Evolutionary conservation across 345 rosid species (phyloP), one percentile per base, ranked within the genome.

Genomic region (Raphanus sativus): DNA sequence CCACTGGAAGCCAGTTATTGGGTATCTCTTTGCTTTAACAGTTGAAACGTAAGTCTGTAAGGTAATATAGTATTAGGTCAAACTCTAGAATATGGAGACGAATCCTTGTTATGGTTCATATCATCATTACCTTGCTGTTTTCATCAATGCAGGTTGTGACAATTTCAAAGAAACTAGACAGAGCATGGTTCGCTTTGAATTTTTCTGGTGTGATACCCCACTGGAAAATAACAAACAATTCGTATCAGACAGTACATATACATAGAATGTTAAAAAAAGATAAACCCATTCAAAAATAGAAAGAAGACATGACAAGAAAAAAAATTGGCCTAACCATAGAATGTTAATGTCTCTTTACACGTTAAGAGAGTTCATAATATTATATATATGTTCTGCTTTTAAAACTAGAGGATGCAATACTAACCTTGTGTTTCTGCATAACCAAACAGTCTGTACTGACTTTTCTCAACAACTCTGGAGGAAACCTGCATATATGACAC

Each of bases 1-100:
- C 97, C 97, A 94, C 50, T 90, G 98, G 82, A 94, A 92, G 62
- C 86, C 98, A 71, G 92, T 90, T 70, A 94, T 85, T 4, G 98
- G 98, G 74, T 90, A 94, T 80, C 42, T 78, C 73, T 73, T 72
- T 7, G 97, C 92, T 86, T 94, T 86, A 16, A 83, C 89, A 7
- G 97, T 92, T 63, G 98, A 94, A 77, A 94, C 95, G 84, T 92
- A 94, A 17, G 78, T 88, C 97, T 92, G 86, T 13, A 32, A 77
- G 17, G 21, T 74, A n/a, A 54, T 4, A 8, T 42, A 25, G 9
- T 48, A 64, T 48, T 28, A 73, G 9, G 28, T 62, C 40, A 32
- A 13, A 17, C 30, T 54, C 6, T 59, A 6, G 36, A 33, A 33
- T 52, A 34, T 24, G 25, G 16, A 45, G 45, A 62, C 28, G 62